These are phyloP conservation scores for Drechslerella dactyloides DNA, from an alignment of 2,329 filamentous ascomycete species.

Conservation along the genomic window DNA sequence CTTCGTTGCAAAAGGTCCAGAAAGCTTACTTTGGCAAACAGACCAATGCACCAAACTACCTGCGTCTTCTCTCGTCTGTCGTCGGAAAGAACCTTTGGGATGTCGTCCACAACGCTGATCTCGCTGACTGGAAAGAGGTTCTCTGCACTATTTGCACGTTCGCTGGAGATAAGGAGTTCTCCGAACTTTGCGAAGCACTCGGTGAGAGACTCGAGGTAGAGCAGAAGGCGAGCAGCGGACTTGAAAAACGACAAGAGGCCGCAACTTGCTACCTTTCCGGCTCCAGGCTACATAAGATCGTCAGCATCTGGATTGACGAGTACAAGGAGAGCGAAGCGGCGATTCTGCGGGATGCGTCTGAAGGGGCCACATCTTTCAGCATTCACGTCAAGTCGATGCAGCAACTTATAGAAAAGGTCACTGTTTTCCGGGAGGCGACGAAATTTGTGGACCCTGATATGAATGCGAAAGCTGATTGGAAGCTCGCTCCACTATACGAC, in stretches of 20 bases:
- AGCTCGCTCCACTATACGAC: slow-evolving; percentile 83
- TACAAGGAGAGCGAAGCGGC: slow-evolving; percentile 75
- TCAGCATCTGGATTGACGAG: slow-evolving; percentile 90
- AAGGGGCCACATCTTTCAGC: slow-evolving; percentile 76
- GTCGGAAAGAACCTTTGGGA: slow-evolving; percentile 98
- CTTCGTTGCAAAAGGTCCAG: slow-evolving; percentile 92
- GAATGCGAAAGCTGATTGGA: slow-evolving; percentile 78
- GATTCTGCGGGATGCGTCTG: slow-evolving; percentile 71
- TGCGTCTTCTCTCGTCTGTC: slow-evolving; percentile 86
- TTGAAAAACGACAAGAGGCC: slow-evolving; percentile 76
- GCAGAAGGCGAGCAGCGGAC: slow-evolving; percentile 63
- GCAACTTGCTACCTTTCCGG: slow-evolving; percentile 96
- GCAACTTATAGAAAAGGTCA: slow-evolving; percentile 97
- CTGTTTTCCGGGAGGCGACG: slow-evolving; percentile 90
- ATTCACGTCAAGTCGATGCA: slow-evolving; percentile 88
- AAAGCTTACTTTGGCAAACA: slow-evolving; percentile 86
- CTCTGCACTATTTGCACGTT: slow-evolving; percentile 97
- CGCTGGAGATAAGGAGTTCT: slow-evolving; percentile 86
- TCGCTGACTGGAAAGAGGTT: slow-evolving; percentile 93
- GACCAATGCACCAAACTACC: slow-evolving; percentile 82
- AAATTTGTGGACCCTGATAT: slow-evolving; percentile 85
- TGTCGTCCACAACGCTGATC: slow-evolving; percentile 91
- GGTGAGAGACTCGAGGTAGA: slow-evolving; percentile 86
- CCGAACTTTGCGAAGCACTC: slow-evolving; percentile 91
- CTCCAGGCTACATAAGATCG: slow-evolving; percentile 96